Base-by-base conservation (phyloP, 331 rosid genomes). In the Malus hybrid region DNA sequence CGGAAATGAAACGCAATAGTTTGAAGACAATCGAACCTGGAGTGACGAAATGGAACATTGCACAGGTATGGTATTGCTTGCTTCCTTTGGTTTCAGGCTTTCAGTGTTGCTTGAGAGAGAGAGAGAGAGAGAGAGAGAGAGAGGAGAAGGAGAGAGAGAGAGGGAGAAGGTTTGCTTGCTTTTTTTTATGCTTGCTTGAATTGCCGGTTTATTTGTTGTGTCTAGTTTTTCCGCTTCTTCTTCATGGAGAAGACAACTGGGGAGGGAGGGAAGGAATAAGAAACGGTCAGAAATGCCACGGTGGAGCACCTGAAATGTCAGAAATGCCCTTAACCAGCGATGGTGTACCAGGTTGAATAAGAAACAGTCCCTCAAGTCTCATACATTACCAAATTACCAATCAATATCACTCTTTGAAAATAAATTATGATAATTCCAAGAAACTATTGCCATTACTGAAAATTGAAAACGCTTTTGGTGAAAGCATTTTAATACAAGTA, bases 21-120 rank as follows among this genome's bases (percentile, higher is more conserved):
- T 4, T 32, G 65, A 16, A 50, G 69, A 27, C 65, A 77, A 59
- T 15, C 20, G 73, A 46, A 71, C 85, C 85, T 81, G 79, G 15
- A 42, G 76, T 14, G 76, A 66, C 7, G 28, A 71, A 48, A 72
- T 19, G 22, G 62, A 78, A 73, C 81, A 71, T 78, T 62, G 8
- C 11, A 33, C 31, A 32, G 27, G 46, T n/a, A 22, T 14, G 27
- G 46, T n/a, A 22, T 14, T 24, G 71, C 33, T 50, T n/a, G 65
- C 39, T 15, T 34, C 33, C 36, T 10, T 4, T 44, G 42, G 27
- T 5, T 36, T 34, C 52, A n/a, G 29, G 1, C 46, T 9, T 39
- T 39, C 46, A 39, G 46, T 34, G 28, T 46, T 62, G 70, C 29
- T 39, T 34, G 52, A 20, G 52, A 32, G 22, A 46, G 64, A 27